Evolutionary conservation across 2,329 filamentous ascomycete genomes (phyloP).

Genomic region (Ophiocordyceps camponoti-saundersi): DNA sequence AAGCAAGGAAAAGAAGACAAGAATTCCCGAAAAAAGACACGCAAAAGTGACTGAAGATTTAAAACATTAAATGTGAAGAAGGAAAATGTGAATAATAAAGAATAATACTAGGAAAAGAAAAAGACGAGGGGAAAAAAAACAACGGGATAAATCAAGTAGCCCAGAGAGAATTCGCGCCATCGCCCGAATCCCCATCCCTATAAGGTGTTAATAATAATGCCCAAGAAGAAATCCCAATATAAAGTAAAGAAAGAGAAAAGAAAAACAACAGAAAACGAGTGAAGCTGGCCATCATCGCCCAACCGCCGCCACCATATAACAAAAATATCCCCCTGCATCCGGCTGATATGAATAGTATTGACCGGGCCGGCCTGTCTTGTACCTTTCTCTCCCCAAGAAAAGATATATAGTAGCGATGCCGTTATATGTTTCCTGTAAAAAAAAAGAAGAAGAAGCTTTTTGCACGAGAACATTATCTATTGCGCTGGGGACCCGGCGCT

Average conservation of each 20-base stretch:
- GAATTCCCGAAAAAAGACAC: too few relatives aligned
- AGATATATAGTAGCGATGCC: conserved; percentile 5
- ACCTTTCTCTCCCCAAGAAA: conserved; percentile 3
- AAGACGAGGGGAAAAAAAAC: background rate
- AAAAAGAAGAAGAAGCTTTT: too few relatives aligned
- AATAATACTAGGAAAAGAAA: background rate
- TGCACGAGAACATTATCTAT: conserved; percentile 3
- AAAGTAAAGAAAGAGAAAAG: too few relatives aligned
- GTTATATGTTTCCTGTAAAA: conserved; percentile 3
- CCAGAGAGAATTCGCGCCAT: background rate
- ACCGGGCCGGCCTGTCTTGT: background rate
- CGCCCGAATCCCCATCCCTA: background rate
- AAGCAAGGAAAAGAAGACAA: too few relatives aligned
- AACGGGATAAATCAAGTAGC: background rate
- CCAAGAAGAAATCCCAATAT: background rate
- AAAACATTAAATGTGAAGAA: too few relatives aligned
- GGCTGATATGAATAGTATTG: background rate
- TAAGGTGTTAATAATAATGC: background rate
- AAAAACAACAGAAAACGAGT: background rate
- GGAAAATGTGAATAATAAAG: background rate
- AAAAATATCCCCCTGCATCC: background rate
- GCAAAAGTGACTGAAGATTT: too few relatives aligned
- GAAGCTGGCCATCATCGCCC: background rate
- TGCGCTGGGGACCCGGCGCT: background rate
- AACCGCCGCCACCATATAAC: too few relatives aligned